phyloP scores from a whole-genome alignment of 2,329 filamentous ascomycete species.

The Aspergillus latus region DNA sequence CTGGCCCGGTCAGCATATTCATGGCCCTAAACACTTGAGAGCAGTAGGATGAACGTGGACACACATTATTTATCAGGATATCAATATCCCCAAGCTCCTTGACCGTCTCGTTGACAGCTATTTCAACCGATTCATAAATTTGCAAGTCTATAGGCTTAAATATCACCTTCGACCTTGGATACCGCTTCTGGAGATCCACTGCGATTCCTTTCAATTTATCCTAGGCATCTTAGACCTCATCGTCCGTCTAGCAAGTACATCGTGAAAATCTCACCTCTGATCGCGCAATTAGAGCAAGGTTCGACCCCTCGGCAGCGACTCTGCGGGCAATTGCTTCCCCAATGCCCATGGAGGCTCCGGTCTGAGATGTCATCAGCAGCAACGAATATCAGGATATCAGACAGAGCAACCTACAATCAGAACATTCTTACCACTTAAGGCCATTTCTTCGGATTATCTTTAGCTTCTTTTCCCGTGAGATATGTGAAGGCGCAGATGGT shows the following conservation, averaged over 20 bases:
- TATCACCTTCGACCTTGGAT: conserved; percentile 11
- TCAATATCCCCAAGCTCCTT: conserved; percentile 42
- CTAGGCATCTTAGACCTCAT: conserved; percentile 2
- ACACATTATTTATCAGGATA: conserved; percentile 49
- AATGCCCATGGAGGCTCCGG: conserved; percentile 50
- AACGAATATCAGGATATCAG: too few relatives aligned
- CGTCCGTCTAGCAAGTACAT: too few relatives aligned
- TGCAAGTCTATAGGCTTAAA: conserved; percentile 21
- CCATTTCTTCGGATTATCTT: neutral
- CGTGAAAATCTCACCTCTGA: conserved; percentile 27
- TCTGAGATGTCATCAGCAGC: conserved; percentile 22
- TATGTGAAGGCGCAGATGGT: too few relatives aligned
- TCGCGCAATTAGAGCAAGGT: conserved; percentile 46
- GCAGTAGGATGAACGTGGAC: neutral
- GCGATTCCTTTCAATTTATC: conserved; percentile 19
- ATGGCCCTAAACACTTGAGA: neutral
- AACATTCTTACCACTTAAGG: conserved; percentile 3
- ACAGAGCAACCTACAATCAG: conserved; percentile 2
- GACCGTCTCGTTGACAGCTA: conserved; percentile 32
- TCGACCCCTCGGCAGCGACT: conserved; percentile 41
- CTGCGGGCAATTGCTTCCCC: conserved; percentile 46
- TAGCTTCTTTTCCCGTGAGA: too few relatives aligned
- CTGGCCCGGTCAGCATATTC: conserved; percentile 15
- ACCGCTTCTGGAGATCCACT: conserved; percentile 1
- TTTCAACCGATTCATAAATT: conserved; percentile 20